Base-by-base conservation (phyloP, 768 basidiomycete species). In the Suillus weaverae region DNA sequence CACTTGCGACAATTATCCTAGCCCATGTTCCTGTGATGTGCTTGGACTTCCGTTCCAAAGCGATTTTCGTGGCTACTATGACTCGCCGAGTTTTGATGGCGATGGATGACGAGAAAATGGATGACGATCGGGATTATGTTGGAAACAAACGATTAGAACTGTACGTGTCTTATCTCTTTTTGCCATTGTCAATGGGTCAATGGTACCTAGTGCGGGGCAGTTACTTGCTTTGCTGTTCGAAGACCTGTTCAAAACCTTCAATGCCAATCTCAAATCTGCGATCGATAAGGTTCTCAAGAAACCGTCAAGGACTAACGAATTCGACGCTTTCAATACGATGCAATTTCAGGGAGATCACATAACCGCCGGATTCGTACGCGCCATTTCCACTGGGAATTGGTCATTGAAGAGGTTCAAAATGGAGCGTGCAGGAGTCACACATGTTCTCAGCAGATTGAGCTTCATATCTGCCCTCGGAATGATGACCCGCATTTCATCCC, bases 341-440 rank as follows among this genome's bases (percentile, higher is more conserved):
- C 89, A 91, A 73, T 94, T 97, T 77, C 92, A 95, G 77, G 92
- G 93, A n/a, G 95, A 98, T 68, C 92, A 94, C 69, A 93, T 99
- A 72, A 98, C 97, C 18, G 84, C 93, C 20, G 97, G 97, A 33
- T 98, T 99, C 72, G 90, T 94, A 44, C 92, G 97, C 62, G 96
- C 97, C 33, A 98, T 99, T 66, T 97, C 96, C 10, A 99, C 97
- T 0, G 97, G 97, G 11, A 99, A 99, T 73, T 99, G 97, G 97
- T 95, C 94, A 11, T 81, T 99, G 59, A 99, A 98, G 77, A 92
- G 97, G 60, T 99, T 99, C 85, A 97, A 96, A 81, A 99, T 99
- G 92, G 97, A 99, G 74, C 88, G 97, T 39, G 97, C 97, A 0
- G 97, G 97, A 38, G 95, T 99, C 54, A 99, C 97, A 0, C 97